Percentiles rank a stretch among this genome's conserved stretches.
Evolutionary conservation across 108 stramenopile species (phyloP).

Genomic region (Cyclotella kingstonii): DNA sequence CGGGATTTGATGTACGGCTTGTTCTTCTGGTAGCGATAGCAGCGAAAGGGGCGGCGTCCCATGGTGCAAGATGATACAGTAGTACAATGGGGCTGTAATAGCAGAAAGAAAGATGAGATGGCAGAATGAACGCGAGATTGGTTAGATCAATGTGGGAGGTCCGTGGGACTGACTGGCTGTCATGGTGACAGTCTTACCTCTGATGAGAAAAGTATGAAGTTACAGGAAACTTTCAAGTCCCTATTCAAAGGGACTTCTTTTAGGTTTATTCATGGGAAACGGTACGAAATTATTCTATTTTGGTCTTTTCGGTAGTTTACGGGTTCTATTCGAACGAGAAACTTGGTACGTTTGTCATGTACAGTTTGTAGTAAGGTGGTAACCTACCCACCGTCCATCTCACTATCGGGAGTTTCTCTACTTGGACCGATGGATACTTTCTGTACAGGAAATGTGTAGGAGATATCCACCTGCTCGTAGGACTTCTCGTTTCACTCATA

Average conservation of each 20-base stretch:
- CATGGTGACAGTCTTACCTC: conserved; percentile 9
- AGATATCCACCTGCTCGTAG: not conserved
- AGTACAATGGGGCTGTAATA: not conserved
- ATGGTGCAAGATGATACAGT: conserved; percentile 44
- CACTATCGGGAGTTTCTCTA: not conserved
- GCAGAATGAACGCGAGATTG: too few species aligned
- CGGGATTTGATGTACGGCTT: conserved; percentile 99
- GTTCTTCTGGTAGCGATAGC: conserved; percentile 99
- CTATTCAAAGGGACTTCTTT: not conserved
- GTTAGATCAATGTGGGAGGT: too few species aligned
- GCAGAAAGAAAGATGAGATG: not conserved
- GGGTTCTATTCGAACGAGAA: too few species aligned
- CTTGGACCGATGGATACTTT: conserved; percentile 1
- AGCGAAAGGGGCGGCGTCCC: conserved; percentile 95
- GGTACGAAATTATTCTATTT: too few species aligned
- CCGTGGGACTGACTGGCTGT: too few species aligned
- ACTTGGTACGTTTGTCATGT: too few species aligned
- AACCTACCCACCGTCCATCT: not conserved
- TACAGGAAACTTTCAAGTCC: not conserved
- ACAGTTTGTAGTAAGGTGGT: conserved; percentile 1
- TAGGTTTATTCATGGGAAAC: not conserved
- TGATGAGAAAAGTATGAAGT: not conserved
- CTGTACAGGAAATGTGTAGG: not conserved
- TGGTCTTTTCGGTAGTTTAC: too few species aligned
- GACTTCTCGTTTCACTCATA: not conserved